Evolutionary conservation across 768 basidiomycete species (phyloP).

Genomic region (Lactarius sanguifluus): DNA sequence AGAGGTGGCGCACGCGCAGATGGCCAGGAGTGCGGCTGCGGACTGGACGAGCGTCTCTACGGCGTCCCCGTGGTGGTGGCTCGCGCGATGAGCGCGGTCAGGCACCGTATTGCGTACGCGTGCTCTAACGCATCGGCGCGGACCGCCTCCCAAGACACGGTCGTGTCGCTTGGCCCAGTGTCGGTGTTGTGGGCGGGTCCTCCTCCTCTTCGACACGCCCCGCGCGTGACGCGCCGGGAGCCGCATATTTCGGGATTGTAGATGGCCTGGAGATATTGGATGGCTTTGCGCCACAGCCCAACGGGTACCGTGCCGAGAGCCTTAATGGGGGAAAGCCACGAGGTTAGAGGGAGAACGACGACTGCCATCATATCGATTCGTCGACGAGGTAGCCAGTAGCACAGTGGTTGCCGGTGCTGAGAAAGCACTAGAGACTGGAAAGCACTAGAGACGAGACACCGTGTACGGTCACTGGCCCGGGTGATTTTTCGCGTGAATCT

Average conservation of each 20-base stretch:
- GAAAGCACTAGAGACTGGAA: background rate
- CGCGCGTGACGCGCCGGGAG: constrained; percentile 41
- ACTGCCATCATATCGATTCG: constrained; percentile 8
- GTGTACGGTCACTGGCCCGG: background rate
- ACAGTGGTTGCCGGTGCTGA: background rate
- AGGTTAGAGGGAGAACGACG: constrained; percentile 6
- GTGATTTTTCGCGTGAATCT: background rate
- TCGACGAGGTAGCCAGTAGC: background rate
- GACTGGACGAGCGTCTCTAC: constrained; percentile 46
- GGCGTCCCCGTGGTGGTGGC: constrained; percentile 16
- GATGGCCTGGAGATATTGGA: constrained; percentile 52
- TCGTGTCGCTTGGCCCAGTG: constrained; percentile 16
- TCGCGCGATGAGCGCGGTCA: constrained; percentile 56
- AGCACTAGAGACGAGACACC: background rate
- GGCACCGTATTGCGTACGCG: constrained; percentile 68
- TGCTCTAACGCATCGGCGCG: constrained; percentile 69
- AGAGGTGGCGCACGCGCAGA: constrained; percentile 61
- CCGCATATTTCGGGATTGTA: constrained; percentile 67
- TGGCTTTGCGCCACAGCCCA: constrained; percentile 40
- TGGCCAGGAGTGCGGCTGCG: constrained; percentile 62
- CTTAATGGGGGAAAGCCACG: constrained; percentile 18
- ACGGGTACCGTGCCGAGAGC: background rate
- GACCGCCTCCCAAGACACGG: constrained; percentile 35
- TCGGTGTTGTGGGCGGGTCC: background rate
- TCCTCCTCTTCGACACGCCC: background rate